Percentiles rank a stretch among this genome's conserved stretches.
Conservation (phyloP, 768 basidiomycete species). For the Hygrocybe coccinea region DNA sequence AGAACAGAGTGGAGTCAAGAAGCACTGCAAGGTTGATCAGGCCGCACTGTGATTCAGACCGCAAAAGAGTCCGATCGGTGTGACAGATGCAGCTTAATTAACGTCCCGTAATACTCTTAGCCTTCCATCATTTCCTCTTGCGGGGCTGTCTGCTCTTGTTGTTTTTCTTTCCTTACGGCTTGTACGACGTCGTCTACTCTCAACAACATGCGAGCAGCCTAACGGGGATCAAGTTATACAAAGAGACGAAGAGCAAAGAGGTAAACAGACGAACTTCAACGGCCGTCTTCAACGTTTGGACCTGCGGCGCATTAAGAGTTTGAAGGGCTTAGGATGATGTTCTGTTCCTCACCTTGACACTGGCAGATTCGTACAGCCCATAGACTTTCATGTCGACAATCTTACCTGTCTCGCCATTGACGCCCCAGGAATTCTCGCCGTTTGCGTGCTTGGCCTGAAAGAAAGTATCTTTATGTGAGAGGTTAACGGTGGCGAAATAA, state of each 20-base stretch:
- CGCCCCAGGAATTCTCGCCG: conserved; percentile 88
- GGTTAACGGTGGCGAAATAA: conserved; percentile 4
- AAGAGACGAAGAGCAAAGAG: background rate
- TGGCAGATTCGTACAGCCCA: conserved; percentile 91
- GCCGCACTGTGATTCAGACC: too few species aligned
- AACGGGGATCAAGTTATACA: background rate
- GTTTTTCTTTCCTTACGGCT: conserved; percentile 72
- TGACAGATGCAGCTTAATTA: background rate
- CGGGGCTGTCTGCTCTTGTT: conserved; percentile 45
- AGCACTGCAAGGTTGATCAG: too few species aligned
- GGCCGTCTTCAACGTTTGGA: conserved; percentile 95
- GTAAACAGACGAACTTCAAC: conserved; percentile 57
- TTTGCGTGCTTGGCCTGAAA: conserved; percentile 88
- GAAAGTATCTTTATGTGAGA: conserved; percentile 2
- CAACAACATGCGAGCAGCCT: conserved; percentile 86
- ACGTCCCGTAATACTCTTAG: background rate
- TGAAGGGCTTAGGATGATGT: background rate
- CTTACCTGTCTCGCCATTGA: conserved; percentile 94
- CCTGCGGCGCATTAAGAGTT: conserved; percentile 35
- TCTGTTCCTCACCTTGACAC: conserved; percentile 68
- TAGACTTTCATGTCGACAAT: conserved; percentile 94
- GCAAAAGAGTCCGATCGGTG: too few species aligned
- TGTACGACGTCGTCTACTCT: conserved; percentile 94
- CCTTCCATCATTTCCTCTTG: conserved; percentile 55
- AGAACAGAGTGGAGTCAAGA: too few species aligned